Evolutionary conservation across 139 green algal genomes (phyloP), one percentile per base, ranked within the genome.

Genomic region (Coelastrella sp.): DNA sequence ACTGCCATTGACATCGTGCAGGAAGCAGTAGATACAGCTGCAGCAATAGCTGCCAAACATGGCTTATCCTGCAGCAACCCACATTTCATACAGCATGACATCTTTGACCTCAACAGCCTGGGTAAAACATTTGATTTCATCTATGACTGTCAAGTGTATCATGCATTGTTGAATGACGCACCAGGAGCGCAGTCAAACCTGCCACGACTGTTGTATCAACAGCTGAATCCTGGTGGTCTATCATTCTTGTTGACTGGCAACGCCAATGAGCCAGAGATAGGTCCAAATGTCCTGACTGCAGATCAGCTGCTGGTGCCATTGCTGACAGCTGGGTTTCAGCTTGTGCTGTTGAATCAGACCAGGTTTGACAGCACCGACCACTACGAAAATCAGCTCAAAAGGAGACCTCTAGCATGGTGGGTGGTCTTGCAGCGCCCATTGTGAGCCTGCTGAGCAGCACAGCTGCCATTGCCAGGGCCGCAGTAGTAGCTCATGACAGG

Each of bases 81-180:
- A 0, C 7, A 1, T 0, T 88, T 80, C 49, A 57, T 81, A 4
- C 9, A 59, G 68, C 84, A 81, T 9, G 68, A 88, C 49, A 72
- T 88, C 35, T 61, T 80, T 57, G 27, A 88, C 27, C 84, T 88
- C 20, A 35, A 35, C 3, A 63, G 49, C 7, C 49, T 65, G 49
- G 17, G 49, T 58, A 4, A 10, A 25, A 83, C 8, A n/a, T 88
- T 72, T 88, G 84, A 88, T 49, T 14, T 88, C 49, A 80, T 88
- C 14, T 88, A 88, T 72, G 84, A 88, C 68, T 88, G 84, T 57
- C 84, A 88, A 25, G 84, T 88, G 49, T 88, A 88, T 80, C 84
- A 88, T 81, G 84, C 68, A 25, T 68, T 88, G 4, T 8, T 80
- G 1, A 65, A 58, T 12, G 68, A 88, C 14, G 19, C 35, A 14